Conservation (phyloP, 371 early-diverging fungal species). For the Lichtheimia corymbifera region DNA sequence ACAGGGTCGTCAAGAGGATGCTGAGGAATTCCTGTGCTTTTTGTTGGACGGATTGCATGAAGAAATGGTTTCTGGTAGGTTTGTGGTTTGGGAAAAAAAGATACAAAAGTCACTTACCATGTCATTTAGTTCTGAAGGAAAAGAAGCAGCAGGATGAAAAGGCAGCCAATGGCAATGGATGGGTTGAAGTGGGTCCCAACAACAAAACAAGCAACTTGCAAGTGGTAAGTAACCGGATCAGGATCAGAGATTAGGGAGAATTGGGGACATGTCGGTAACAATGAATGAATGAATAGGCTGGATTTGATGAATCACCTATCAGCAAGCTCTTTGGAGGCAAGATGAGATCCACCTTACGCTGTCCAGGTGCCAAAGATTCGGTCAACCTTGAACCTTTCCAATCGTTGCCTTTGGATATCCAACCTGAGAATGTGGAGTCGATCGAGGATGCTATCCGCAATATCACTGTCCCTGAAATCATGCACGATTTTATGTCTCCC, state of each 20-base stretch:
- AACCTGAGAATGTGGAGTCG: constrained; percentile 73
- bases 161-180: constrained; percentile 54
- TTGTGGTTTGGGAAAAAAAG: not conserved
- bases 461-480: constrained; percentile 73
- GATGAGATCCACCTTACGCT: constrained; percentile 75
- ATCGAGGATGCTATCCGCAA: constrained; percentile 87
- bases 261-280: too few relatives aligned
- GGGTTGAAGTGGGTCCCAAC: constrained; percentile 91
- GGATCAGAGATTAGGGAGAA: not conserved
- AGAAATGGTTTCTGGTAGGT: constrained; percentile 71
- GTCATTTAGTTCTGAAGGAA: constrained; percentile 24
- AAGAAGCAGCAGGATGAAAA: constrained; percentile 26
- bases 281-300: constrained; percentile 39
- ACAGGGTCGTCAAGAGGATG: constrained; percentile 94
- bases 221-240: constrained; percentile 20
- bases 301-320: constrained; percentile 77
- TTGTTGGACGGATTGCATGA: constrained; percentile 94
- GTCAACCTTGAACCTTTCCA: constrained; percentile 89
- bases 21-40: constrained; percentile 93
- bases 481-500: constrained; percentile 61
- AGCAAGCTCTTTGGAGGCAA: constrained; percentile 86
- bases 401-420: constrained; percentile 87
- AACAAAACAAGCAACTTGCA: constrained; percentile 66
- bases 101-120: not conserved
- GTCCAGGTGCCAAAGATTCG: constrained; percentile 78